Base-by-base conservation (phyloP, 1,139 yeast genomes). In the Arxiozyma slooffiae region DNA sequence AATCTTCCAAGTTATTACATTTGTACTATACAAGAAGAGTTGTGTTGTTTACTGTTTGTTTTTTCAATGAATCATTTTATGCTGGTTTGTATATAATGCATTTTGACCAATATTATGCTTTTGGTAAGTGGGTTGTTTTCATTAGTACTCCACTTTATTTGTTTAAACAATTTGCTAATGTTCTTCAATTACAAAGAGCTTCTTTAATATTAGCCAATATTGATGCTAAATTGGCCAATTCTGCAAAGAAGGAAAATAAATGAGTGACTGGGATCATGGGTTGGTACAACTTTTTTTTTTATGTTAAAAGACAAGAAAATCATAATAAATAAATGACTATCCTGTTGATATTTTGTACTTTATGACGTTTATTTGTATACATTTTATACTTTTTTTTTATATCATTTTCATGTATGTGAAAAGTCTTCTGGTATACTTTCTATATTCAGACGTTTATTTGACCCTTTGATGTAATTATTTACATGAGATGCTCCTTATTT, bases 51-150 rank as follows among this genome's bases (percentile, higher is more conserved):
- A 67, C 81, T 38, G 92, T 92, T 54, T 94, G 99, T 69, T 87
- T 94, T 40, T 83, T 89, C 58, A 92, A 92, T 69, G 99, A 94
- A 71, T 69, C 88, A 53, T 94, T 94, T 68, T 94, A 87, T 67
- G 85, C 90, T 64, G 96, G 96, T 0, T 69, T 90, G 50, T 94
- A 92, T 67, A 75, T 92, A 66, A 80, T 78, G 64, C 78, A 81
- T 64, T 73, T 79, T 68, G 57, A 66, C 57, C 60, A 62, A 67
- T 49, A 72, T 72, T 40, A 74, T 44, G 57, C 54, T 50, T 48
- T 95, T 24, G 84, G 90, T 38, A 68, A 81, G 44, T 50, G 55
- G 49, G 69, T 87, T 62, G 78, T 79, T 20, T 72, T 78, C 60
- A 57, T 81, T 46, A 81, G 92, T 58, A 77, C 85, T 54, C 98